A percentile compares a stretch with the other conserved stretches of the same genome.
phyloP scores from a whole-genome alignment of 768 basidiomycete species.

The Fibroporia radiculosa region DNA sequence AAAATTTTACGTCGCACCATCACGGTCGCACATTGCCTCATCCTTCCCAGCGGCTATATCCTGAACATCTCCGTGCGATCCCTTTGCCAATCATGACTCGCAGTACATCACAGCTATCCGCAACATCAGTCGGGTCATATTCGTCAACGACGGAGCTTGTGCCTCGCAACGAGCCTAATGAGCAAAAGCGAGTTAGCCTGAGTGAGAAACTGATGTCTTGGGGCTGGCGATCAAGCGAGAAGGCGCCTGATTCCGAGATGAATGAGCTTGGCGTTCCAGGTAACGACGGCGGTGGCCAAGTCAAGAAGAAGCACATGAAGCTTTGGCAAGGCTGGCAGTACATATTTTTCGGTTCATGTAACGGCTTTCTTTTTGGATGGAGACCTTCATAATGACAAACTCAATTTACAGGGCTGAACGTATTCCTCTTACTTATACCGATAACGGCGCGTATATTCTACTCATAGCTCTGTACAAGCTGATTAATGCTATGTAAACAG shows the following conservation, averaged over 20 bases:
- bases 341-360: constrained; percentile 52
- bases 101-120: constrained; percentile 11
- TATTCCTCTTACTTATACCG: constrained; percentile 59
- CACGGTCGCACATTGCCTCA: constrained; percentile 4
- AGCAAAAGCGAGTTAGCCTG: neutral
- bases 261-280: constrained; percentile 2
- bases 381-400: neutral
- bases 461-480: neutral
- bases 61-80: constrained; percentile 5
- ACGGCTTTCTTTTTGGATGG: neutral
- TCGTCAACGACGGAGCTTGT: constrained; percentile 17
- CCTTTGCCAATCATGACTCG: constrained; percentile 13
- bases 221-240: constrained; percentile 3
- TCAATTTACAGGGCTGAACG: constrained; percentile 51
- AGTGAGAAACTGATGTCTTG: constrained; percentile 8
- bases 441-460: constrained; percentile 42
- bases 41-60: constrained; percentile 8
- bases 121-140: constrained; percentile 14
- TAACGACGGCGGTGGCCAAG: constrained; percentile 3
- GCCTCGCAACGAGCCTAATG: constrained; percentile 4
- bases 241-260: constrained; percentile 8
- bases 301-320: constrained; percentile 6
- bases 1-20: constrained; percentile 9
- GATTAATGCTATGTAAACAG: constrained; percentile 25
- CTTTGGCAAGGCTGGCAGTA: constrained; percentile 44